Percentiles rank a stretch among this genome's conserved stretches.
Evolutionary conservation across 2,329 filamentous ascomycete genomes (phyloP).

Genomic region (Plectosphaerella cucumerina): DNA sequence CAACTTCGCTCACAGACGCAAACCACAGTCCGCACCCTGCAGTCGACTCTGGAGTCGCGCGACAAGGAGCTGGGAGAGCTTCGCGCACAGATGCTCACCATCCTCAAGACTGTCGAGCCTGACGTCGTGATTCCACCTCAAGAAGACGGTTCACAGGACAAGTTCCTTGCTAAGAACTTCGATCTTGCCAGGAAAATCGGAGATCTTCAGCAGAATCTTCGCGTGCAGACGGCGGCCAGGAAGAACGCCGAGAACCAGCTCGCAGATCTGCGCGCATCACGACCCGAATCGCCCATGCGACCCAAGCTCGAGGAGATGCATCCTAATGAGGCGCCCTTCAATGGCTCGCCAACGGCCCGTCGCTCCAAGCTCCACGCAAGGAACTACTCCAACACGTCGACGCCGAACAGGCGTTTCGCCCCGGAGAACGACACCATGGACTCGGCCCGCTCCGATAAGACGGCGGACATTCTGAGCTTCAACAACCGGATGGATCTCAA

Average conservation of each 20-base stretch:
- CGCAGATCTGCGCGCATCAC: constrained; percentile 68
- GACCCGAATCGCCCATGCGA: constrained; percentile 64
- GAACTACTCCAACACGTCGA: constrained; percentile 70
- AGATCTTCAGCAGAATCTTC: constrained; percentile 80
- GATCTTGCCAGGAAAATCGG: constrained; percentile 84
- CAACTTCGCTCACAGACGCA: constrained; percentile 84
- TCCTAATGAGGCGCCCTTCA: constrained; percentile 71
- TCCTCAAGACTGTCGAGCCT: constrained; percentile 86
- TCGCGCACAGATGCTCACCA: constrained; percentile 71
- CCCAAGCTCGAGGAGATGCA: constrained; percentile 84
- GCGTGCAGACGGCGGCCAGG: constrained; percentile 77
- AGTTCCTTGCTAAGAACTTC: constrained; percentile 68
- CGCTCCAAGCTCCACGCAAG: constrained; percentile 48
- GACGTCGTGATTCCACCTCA: constrained; percentile 62
- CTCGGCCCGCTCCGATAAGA: constrained; percentile 79
- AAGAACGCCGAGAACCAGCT: constrained; percentile 80
- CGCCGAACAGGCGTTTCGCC: constrained; percentile 69
- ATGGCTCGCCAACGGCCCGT: constrained; percentile 70
- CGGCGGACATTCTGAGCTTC: constrained; percentile 76
- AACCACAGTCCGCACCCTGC: constrained; percentile 75
- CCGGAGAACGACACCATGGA: constrained; percentile 49
- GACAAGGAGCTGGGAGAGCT: constrained; percentile 79
- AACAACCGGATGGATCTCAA: constrained; percentile 90
- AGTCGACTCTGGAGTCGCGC: constrained; percentile 71
- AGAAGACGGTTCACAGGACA: constrained; percentile 45